Evolutionary conservation across 1,284 basidiomycete species (phyloP).

Genomic region (Moesziomyces antarcticus): DNA sequence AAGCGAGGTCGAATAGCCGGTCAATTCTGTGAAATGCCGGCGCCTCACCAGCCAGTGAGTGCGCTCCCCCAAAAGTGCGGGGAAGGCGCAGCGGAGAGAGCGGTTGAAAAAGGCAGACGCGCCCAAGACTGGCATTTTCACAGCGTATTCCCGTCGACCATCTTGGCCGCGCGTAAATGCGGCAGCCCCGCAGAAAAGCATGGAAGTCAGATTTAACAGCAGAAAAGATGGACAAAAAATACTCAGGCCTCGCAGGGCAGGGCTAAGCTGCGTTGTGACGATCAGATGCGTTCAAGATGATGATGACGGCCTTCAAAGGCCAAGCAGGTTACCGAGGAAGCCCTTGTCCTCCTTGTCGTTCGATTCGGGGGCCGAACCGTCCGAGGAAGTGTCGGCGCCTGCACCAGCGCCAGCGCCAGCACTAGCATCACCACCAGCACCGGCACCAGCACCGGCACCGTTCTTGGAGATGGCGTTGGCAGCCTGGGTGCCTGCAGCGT

Average conservation of each 20-base stretch:
- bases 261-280: too few relatives aligned
- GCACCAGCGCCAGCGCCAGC: background rate
- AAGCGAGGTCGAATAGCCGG: conserved; percentile 32
- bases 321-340: conserved; percentile 9
- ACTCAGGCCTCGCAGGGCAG: too few relatives aligned
- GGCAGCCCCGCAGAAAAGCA: too few relatives aligned
- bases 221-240: too few relatives aligned
- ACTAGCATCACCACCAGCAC: background rate
- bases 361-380: background rate
- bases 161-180: too few relatives aligned
- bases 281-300: background rate
- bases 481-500: conserved; percentile 22
- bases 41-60: background rate
- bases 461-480: conserved; percentile 10
- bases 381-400: too few relatives aligned
- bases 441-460: background rate
- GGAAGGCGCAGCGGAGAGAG: background rate
- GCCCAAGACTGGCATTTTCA: background rate
- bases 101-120: background rate
- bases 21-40: conserved; percentile 14
- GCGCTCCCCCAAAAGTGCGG: conserved; percentile 5
- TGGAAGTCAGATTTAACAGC: too few relatives aligned
- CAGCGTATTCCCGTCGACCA: background rate
- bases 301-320: background rate
- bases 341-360: conserved; percentile 8